Conservation (phyloP, 2,329 filamentous ascomycete species). For the Fusarium foetens region DNA sequence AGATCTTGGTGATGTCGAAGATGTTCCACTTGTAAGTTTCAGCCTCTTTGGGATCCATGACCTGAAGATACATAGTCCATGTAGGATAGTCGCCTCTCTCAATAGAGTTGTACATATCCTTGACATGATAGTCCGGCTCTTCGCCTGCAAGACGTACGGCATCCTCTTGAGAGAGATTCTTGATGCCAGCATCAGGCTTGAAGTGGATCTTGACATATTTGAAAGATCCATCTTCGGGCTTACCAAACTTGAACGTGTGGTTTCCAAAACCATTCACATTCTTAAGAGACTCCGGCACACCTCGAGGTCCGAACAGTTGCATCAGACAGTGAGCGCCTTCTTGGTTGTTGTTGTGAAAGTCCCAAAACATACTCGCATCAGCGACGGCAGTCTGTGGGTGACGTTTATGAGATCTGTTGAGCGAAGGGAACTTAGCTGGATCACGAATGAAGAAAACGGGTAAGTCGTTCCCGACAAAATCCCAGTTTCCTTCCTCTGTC, state of each 20-base stretch:
- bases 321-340: constrained; percentile 3
- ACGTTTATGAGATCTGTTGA: constrained; percentile 1
- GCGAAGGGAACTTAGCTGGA: neutral
- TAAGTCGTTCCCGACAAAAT: constrained; percentile 10
- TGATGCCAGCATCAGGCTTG: constrained; percentile 6
- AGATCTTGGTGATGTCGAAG: constrained; percentile 10
- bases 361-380: constrained; percentile 12
- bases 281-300: neutral
- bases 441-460: constrained; percentile 10
- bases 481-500: constrained; percentile 8
- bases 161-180: neutral
- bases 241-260: constrained; percentile 4
- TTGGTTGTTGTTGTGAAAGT: constrained; percentile 10
- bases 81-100: neutral
- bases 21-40: constrained; percentile 12
- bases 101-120: neutral
- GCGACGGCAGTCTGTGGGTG: neutral
- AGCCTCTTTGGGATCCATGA: constrained; percentile 1
- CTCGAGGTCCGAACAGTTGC: neutral
- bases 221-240: constrained; percentile 5
- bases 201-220: constrained; percentile 16
- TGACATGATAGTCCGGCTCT: constrained; percentile 3
- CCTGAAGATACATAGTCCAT: neutral
- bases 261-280: constrained; percentile 3
- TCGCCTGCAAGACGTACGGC: neutral